Evolutionary conservation across 805 yeast species (phyloP).

Genomic region (Ogataea dorogensis): DNA sequence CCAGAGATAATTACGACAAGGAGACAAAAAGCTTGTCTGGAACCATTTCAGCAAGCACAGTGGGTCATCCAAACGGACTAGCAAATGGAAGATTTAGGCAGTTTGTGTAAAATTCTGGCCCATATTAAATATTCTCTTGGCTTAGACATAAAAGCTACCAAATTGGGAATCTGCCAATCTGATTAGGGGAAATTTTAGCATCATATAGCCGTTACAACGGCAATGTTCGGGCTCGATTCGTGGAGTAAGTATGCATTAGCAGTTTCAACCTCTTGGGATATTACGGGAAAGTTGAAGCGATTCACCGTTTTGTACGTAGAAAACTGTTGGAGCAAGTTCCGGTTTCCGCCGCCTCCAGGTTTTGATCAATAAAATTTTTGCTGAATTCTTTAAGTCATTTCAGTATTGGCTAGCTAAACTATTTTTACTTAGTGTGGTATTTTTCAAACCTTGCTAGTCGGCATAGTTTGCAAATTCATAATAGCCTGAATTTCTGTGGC

Average conservation of each 20-base stretch:
- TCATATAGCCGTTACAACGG: constrained; percentile 3
- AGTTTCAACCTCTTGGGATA: too few relatives aligned
- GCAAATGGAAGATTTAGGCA: constrained; percentile 7
- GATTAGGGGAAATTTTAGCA: constrained; percentile 7
- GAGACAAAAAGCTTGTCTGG: constrained; percentile 6
- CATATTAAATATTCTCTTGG: background rate
- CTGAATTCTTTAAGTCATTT: background rate
- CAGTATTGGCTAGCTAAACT: background rate
- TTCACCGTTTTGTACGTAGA: too few relatives aligned
- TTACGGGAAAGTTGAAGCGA: too few relatives aligned
- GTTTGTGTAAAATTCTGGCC: constrained; percentile 5
- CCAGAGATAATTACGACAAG: constrained; percentile 3
- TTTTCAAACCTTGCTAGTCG: background rate
- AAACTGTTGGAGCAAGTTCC: too few relatives aligned
- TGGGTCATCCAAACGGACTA: background rate
- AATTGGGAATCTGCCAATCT: constrained; percentile 1
- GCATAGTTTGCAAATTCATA: too few relatives aligned
- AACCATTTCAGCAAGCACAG: constrained; percentile 1
- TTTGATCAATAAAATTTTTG: constrained; percentile 8
- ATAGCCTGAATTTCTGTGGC: too few relatives aligned
- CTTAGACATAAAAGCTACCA: constrained; percentile 1
- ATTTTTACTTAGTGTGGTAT: background rate
- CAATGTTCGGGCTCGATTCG: background rate
- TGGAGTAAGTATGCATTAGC: too few relatives aligned
- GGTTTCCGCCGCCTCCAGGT: background rate